Evolutionary conservation across 352 stramenopile species (phyloP).

Genomic region (Pythium coloratum): DNA sequence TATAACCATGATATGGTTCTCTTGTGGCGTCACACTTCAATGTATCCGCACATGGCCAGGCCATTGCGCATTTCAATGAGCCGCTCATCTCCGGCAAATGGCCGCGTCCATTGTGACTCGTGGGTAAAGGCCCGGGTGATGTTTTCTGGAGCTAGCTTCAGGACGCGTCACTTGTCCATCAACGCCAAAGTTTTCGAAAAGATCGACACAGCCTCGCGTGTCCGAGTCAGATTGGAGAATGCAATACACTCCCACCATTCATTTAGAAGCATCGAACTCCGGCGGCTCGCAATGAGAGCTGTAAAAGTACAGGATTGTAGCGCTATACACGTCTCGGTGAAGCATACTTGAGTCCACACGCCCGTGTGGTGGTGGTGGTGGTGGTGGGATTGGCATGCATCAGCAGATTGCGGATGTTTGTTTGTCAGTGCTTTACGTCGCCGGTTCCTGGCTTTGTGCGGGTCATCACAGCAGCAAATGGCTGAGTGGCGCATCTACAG

Average conservation of each 20-base stretch:
- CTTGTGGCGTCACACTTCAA: conserved; percentile 1
- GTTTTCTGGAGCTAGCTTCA: conserved; percentile 1
- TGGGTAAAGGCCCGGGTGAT: neutral
- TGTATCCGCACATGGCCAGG: neutral
- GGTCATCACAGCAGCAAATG: neutral
- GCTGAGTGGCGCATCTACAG: neutral
- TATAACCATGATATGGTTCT: neutral
- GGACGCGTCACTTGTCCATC: neutral
- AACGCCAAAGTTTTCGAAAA: neutral
- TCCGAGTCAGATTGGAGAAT: neutral
- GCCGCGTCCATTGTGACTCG: neutral
- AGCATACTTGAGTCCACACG: too few relatives aligned
- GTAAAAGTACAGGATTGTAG: too few relatives aligned
- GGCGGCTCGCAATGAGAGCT: too few relatives aligned
- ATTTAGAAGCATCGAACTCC: too few relatives aligned
- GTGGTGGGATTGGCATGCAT: too few relatives aligned
- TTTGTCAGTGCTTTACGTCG: neutral
- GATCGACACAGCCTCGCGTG: neutral
- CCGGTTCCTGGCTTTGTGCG: neutral
- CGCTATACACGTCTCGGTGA: too few relatives aligned
- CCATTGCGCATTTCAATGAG: neutral
- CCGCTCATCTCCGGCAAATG: neutral
- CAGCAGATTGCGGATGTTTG: neutral
- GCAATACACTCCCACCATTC: too few relatives aligned
- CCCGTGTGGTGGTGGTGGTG: too few relatives aligned